Conservation (phyloP, 163 green algal genomes). For the Volvox carteri region DNA sequence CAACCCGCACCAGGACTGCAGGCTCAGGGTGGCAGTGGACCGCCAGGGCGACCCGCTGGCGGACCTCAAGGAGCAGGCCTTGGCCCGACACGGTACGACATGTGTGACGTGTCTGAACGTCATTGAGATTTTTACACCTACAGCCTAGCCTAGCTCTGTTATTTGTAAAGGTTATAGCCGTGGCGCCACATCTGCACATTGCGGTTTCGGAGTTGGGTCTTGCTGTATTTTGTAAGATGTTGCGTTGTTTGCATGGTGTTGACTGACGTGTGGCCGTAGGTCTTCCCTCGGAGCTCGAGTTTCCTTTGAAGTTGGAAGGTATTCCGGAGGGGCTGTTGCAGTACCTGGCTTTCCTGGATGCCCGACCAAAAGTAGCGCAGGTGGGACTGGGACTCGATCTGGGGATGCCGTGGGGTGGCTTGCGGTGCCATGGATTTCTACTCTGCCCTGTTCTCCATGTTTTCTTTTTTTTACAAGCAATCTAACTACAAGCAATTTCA, state of each 20-base stretch:
- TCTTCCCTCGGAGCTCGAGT: conserved; percentile 20
- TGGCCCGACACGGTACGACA: not conserved
- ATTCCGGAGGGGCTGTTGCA: conserved; percentile 37
- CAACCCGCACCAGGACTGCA: conserved; percentile 74
- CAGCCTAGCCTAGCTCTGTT: too few relatives aligned
- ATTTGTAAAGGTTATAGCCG: too few relatives aligned
- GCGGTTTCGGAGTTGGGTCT: too few relatives aligned
- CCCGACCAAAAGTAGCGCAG: conserved; percentile 30
- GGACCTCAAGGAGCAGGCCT: conserved; percentile 12
- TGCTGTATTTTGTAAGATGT: too few relatives aligned
- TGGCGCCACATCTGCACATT: too few relatives aligned
- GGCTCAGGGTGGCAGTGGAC: conserved; percentile 57
- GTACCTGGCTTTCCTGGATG: conserved; percentile 39
- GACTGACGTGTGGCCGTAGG: conserved; percentile 22
- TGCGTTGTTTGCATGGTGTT: too few relatives aligned
- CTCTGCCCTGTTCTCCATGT: too few relatives aligned
- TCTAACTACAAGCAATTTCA: too few relatives aligned
- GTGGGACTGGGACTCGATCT: not conserved
- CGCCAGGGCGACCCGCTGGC: conserved; percentile 9
- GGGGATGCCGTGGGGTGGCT: too few relatives aligned
- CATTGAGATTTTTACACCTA: too few relatives aligned
- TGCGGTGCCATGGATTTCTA: too few relatives aligned
- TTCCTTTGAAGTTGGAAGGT: conserved; percentile 38
- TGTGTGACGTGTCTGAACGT: not conserved
- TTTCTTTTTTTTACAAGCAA: too few relatives aligned